phyloP scores from a whole-genome alignment of 805 yeast genomes.

The Cyberlindnera samutprakarnensis region DNA sequence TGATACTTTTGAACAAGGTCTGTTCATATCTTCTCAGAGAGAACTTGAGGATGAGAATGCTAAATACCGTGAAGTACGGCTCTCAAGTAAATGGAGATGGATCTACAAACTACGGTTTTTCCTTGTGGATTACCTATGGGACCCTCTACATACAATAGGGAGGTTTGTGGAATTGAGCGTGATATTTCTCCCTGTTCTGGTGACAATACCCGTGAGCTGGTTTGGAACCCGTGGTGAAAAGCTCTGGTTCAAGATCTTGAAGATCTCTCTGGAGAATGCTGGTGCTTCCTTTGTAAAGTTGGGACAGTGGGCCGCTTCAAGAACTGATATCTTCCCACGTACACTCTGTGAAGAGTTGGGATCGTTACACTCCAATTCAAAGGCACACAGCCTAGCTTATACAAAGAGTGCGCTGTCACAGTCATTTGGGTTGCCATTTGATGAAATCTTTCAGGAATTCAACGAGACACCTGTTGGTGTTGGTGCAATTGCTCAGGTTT shows the following conservation, averaged over 20 bases:
- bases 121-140: constrained; percentile 48
- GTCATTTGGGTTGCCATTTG: constrained; percentile 47
- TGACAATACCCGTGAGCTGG: constrained; percentile 51
- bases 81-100: constrained; percentile 21
- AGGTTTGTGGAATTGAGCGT: constrained; percentile 63
- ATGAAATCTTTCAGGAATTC: constrained; percentile 77
- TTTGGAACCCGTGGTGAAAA: constrained; percentile 43
- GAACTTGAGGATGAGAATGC: constrained; percentile 38
- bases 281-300: constrained; percentile 90
- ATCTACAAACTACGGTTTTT: constrained; percentile 35
- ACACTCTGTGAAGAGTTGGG: constrained; percentile 74
- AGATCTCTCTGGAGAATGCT: constrained; percentile 67
- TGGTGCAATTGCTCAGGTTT: constrained; percentile 98
- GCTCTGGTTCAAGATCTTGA: constrained; percentile 62
- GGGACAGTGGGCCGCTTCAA: constrained; percentile 99
- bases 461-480: constrained; percentile 76
- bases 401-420: constrained; percentile 53
- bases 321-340: constrained; percentile 85
- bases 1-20: constrained; percentile 65
- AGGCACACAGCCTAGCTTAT: constrained; percentile 54
- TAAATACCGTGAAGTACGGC: constrained; percentile 24
- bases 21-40: constrained; percentile 50
- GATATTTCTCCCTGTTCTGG: constrained; percentile 63
- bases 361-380: constrained; percentile 75
- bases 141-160: constrained; percentile 60